A percentile compares a stretch with the other conserved stretches of the same genome.
Conservation (phyloP, 1,284 basidiomycete genomes). For the Tremellales sp. region DNA sequence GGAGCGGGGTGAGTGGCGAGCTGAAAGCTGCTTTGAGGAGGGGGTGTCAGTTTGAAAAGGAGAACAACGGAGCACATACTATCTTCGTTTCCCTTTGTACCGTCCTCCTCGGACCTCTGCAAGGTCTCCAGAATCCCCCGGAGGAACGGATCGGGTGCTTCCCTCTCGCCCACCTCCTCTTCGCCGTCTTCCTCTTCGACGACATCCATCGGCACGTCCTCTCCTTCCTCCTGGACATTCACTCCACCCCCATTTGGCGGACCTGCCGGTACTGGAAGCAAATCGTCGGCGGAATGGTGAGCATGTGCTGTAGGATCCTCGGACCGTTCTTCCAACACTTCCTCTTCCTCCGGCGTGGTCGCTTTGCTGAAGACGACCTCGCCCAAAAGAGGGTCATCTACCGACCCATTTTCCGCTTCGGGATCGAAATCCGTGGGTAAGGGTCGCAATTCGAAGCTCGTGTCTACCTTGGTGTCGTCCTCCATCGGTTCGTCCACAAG, state of each 20-base stretch:
- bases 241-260: no score
- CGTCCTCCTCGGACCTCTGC: conserved; percentile 3
- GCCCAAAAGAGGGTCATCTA: no score
- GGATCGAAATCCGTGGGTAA: conserved; percentile 20
- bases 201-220: no score
- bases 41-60: neutral
- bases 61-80: neutral
- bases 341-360: no score
- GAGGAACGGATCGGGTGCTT: conserved; percentile 1
- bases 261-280: no score
- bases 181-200: neutral
- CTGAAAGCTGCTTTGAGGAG: conserved; percentile 9
- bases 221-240: neutral
- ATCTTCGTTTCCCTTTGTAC: conserved; percentile 1
- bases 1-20: conserved; percentile 23
- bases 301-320: no score
- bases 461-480: no score
- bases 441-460: conserved; percentile 13
- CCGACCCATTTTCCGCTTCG: no score
- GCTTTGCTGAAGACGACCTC: no score
- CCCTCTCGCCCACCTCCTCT: neutral
- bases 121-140: conserved; percentile 6
- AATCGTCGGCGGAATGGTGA: no score
- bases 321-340: no score
- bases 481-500: no score